Evolutionary conservation across 2,329 filamentous ascomycete species (phyloP).

Genomic region (Pseudomassariella vexata): DNA sequence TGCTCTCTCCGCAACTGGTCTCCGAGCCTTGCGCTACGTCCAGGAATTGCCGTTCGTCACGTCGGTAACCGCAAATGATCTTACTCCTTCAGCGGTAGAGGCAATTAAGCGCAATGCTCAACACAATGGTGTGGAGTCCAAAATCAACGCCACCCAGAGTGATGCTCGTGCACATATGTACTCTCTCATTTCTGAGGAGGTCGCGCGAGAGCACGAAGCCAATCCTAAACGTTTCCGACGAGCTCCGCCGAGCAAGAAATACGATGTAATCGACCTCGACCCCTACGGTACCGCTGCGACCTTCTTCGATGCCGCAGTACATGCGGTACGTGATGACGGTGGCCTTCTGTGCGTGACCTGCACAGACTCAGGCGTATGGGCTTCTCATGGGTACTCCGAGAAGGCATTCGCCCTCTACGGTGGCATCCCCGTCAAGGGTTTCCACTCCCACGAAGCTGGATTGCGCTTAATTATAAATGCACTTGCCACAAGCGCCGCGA

Average conservation of each 20-base stretch:
- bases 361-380: conserved; percentile 93
- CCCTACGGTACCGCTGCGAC: conserved; percentile 91
- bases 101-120: conserved; percentile 80
- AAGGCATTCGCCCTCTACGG: conserved; percentile 95
- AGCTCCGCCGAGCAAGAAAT: conserved; percentile 49
- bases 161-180: conserved; percentile 95
- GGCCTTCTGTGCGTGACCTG: conserved; percentile 93
- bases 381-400: conserved; percentile 88
- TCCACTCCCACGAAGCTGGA: conserved; percentile 83
- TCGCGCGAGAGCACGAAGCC: conserved; percentile 32
- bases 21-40: conserved; percentile 85
- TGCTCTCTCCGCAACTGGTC: conserved; percentile 86
- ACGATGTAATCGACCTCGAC: conserved; percentile 94
- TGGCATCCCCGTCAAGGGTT: conserved; percentile 78
- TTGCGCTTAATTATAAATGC: conserved; percentile 80
- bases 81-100: conserved; percentile 69
- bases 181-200: conserved; percentile 51
- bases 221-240: conserved; percentile 32
- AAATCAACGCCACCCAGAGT: conserved; percentile 67
- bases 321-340: conserved; percentile 76
- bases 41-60: conserved; percentile 84
- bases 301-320: conserved; percentile 86
- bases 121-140: conserved; percentile 70
- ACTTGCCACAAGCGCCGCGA: conserved; percentile 72
- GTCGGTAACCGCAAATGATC: conserved; percentile 81